Conservation (phyloP, 495 filamentous ascomycete genomes). For the Ramalina peruviana region DNA sequence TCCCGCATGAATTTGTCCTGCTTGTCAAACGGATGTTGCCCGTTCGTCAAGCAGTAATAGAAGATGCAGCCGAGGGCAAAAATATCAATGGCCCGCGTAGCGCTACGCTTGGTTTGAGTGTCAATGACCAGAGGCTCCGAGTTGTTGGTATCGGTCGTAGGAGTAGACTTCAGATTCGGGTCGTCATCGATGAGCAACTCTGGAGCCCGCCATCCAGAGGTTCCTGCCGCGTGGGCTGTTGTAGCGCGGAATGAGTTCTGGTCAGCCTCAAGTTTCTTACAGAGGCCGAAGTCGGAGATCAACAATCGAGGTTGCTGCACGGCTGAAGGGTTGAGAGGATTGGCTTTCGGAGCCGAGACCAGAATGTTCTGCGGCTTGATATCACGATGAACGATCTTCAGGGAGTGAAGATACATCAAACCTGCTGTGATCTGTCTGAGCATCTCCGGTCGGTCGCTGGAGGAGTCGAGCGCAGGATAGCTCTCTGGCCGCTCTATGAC, state of each 20-base stretch:
- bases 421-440: conserved; percentile 79
- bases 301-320: conserved; percentile 47
- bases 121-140: conserved; percentile 47
- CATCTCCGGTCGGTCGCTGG: conserved; percentile 45
- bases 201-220: conserved; percentile 89
- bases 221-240: conserved; percentile 85
- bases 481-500: conserved; percentile 58
- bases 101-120: conserved; percentile 56
- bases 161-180: conserved; percentile 19
- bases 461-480: conserved; percentile 39
- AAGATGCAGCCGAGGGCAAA: conserved; percentile 94
- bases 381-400: conserved; percentile 93
- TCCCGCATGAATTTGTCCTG: conserved; percentile 88
- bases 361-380: conserved; percentile 96
- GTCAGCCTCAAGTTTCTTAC: conserved; percentile 93
- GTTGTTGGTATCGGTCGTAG: conserved; percentile 35
- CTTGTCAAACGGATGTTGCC: conserved; percentile 88
- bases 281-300: conserved; percentile 94
- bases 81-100: conserved; percentile 90
- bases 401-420: conserved; percentile 72
- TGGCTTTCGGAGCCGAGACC: conserved; percentile 41
- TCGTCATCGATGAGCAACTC: conserved; percentile 80
- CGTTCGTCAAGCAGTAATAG: conserved; percentile 86
- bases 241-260: conserved; percentile 90
- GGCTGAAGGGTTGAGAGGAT: conserved; percentile 19